Evolutionary conservation across 2,329 filamentous ascomycete genomes (phyloP), one percentile per base, ranked within the genome.

Genomic region (Ophiostoma ips): DNA sequence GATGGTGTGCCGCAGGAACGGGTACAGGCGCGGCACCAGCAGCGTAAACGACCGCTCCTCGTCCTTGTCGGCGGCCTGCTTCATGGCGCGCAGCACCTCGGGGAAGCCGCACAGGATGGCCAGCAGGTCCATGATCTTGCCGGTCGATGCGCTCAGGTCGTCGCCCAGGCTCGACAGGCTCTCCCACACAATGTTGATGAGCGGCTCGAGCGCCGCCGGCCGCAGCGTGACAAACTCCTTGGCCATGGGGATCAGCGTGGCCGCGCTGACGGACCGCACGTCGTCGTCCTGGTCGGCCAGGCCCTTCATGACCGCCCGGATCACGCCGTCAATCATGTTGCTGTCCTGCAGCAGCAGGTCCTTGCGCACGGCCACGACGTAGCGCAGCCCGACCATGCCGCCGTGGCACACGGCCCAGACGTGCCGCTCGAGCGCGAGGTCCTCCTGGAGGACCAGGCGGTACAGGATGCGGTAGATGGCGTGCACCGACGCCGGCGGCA

Each of bases 321-420:
- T 82, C 5, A 96, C 86, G 4, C 90, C 92, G 63, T 98, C 92
- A 64, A 98, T 88, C 64, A 98, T 82, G 46, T 83, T 77, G 24
- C 76, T 77, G 59, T 95, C 84, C 60, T 87, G 77, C 24, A 96
- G 76, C 6, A 98, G 76, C 3, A 98, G 70, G 62, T 96, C 92
- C 59, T 92, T 95, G 46, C 92, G 80, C 34, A 98, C 87, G 9
- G 92, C 92, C 30, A 98, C 92, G 44, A 98, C 79, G 61, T 98
- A 98, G 59, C 90, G 79, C 60, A 98, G 69, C 8, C 92, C 92
- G 44, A 96, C 89, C 92, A 98, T 98, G 55, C 92, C 92, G 57
- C 92, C 92, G 63, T 98, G 94, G 60, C 89, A 95, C 35, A 95
- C 85, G 53, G 94, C 87, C 92, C 92, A 98, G 30, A 88, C 75